A percentile compares a stretch with the other conserved stretches of the same genome.
phyloP scores from a whole-genome alignment of 768 basidiomycete species.

The Leccinum truebloodii region DNA sequence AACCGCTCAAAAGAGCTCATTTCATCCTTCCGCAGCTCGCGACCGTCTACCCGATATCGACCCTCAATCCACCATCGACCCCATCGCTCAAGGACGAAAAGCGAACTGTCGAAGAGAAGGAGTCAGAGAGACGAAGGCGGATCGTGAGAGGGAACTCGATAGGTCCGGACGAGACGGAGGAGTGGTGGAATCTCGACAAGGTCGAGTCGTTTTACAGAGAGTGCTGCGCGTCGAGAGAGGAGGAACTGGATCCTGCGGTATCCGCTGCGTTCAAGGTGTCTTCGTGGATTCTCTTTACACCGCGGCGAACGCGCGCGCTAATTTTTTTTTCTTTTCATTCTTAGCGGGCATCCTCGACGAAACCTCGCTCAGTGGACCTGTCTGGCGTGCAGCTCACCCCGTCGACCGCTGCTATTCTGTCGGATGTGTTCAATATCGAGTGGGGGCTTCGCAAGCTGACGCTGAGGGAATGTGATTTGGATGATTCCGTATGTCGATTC shows the following conservation, averaged over 20 bases:
- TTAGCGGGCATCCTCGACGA: neutral
- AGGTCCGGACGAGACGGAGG: conserved; percentile 39
- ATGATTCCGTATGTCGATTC: neutral
- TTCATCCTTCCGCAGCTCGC: conserved; percentile 87
- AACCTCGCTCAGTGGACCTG: neutral
- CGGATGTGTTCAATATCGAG: conserved; percentile 81
- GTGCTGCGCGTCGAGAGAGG: conserved; percentile 77
- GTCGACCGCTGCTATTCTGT: conserved; percentile 66
- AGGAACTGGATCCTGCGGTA: conserved; percentile 60
- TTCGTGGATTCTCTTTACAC: neutral
- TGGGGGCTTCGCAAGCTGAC: neutral
- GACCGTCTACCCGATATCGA: conserved; percentile 89
- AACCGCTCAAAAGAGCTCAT: conserved; percentile 82
- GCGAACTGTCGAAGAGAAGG: conserved; percentile 72
- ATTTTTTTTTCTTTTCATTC: conserved; percentile 18
- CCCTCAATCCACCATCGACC: conserved; percentile 79
- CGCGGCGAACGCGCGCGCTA: conserved; percentile 9
- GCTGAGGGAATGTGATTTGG: conserved; percentile 51
- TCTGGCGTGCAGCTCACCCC: neutral
- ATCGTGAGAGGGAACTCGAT: conserved; percentile 60
- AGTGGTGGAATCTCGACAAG: conserved; percentile 66
- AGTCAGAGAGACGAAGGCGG: conserved; percentile 66
- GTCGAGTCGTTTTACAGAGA: conserved; percentile 74
- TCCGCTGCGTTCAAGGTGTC: conserved; percentile 71
- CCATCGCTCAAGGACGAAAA: conserved; percentile 81